Evolutionary conservation across 1,139 yeast species (phyloP).

Genomic region (Zhuliangozyma blackwelliae): DNA sequence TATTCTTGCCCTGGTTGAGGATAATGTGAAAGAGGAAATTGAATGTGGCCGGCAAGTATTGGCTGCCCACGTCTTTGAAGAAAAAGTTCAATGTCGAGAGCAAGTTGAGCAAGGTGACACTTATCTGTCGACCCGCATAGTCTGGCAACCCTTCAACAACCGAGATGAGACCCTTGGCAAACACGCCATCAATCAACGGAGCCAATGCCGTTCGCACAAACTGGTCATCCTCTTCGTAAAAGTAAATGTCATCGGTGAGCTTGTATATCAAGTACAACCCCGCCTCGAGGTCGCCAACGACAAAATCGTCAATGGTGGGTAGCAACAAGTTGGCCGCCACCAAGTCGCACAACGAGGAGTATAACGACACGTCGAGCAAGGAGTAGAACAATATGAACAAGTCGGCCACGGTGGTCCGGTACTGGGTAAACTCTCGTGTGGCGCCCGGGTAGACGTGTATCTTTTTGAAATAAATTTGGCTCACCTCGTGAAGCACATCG

Average conservation of each 20-base stretch:
- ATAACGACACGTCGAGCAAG: constrained; percentile 54
- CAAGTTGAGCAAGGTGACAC: constrained; percentile 11
- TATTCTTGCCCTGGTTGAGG: constrained; percentile 14
- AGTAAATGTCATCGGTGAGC: constrained; percentile 46
- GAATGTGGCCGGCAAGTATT: constrained; percentile 45
- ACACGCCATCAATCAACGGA: constrained; percentile 24
- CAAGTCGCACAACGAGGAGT: constrained; percentile 45
- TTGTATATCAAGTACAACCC: constrained; percentile 61
- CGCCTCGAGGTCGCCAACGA: constrained; percentile 52
- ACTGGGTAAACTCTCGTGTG: constrained; percentile 53
- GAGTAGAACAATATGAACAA: constrained; percentile 68
- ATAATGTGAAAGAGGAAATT: constrained; percentile 40
- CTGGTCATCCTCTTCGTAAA: constrained; percentile 31
- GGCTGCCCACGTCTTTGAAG: constrained; percentile 38
- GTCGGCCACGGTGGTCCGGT: constrained; percentile 71
- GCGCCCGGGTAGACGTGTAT: constrained; percentile 29
- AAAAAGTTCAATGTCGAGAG: constrained; percentile 55
- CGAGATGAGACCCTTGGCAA: constrained; percentile 22
- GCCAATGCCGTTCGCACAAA: constrained; percentile 17
- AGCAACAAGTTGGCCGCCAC: constrained; percentile 23
- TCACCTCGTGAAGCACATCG: constrained; percentile 39
- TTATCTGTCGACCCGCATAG: constrained; percentile 7
- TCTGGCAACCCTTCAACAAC: constrained; percentile 12
- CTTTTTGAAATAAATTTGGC: constrained; percentile 61
- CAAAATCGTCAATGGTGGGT: constrained; percentile 1